A percentile compares a stretch with the other conserved stretches of the same genome.
phyloP scores from a whole-genome alignment of 805 yeast species.

The Starmerella potacharoeniae region DNA sequence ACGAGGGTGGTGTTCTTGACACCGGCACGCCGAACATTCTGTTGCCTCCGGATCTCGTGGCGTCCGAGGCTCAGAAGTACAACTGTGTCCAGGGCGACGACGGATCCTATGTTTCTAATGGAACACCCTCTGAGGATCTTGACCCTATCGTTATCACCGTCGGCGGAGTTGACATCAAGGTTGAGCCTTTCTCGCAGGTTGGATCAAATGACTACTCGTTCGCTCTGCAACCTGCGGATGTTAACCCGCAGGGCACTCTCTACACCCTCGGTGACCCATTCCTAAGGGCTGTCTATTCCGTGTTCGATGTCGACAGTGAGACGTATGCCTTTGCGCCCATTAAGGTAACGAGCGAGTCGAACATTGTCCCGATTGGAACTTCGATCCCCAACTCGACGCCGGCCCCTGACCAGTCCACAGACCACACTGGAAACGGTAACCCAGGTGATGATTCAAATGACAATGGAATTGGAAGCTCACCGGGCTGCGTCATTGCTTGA shows the following conservation, averaged over 20 bases:
- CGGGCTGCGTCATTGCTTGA: neutral
- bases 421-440: neutral
- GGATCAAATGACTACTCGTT: neutral
- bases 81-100: neutral
- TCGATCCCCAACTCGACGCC: constrained; percentile 7
- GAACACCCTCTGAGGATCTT: neutral
- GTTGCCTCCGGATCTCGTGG: constrained; percentile 29
- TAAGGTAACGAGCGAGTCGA: neutral
- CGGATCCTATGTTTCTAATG: neutral
- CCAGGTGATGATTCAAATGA: neutral
- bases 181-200: constrained; percentile 18
- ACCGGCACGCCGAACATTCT: constrained; percentile 43
- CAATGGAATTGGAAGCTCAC: neutral
- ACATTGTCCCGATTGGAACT: neutral
- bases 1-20: constrained; percentile 31
- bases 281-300: constrained; percentile 49
- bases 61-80: neutral
- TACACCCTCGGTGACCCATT: constrained; percentile 38
- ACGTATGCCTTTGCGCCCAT: constrained; percentile 45
- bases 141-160: constrained; percentile 7
- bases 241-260: neutral
- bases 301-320: constrained; percentile 50
- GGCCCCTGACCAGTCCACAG: constrained; percentile 9
- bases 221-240: neutral
- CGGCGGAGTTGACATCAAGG: constrained; percentile 10